Evolutionary conservation across 306 rosid species (phyloP).

Genomic region (Quercus bicolor): DNA sequence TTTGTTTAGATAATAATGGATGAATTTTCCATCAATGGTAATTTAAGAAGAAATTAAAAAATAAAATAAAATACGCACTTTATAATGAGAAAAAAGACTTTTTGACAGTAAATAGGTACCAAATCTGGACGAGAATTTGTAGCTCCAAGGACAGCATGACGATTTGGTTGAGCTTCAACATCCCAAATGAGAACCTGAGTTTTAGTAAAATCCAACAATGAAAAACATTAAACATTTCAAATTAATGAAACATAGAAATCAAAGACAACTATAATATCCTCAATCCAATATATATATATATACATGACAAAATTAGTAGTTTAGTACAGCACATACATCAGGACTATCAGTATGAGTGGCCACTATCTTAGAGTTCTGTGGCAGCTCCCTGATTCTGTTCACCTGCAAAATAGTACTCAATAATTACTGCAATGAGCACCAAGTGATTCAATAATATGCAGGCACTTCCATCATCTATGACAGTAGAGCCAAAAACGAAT

Average conservation of each 20-base stretch:
- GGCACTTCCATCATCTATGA: background rate
- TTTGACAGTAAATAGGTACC: slow-evolving; percentile 40
- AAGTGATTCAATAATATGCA: background rate
- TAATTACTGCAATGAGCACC: slow-evolving; percentile 16
- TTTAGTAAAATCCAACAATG: background rate
- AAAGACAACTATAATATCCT: background rate
- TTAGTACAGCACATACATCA: slow-evolving; percentile 56
- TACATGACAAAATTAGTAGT: background rate
- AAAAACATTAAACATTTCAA: background rate
- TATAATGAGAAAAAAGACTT: background rate
- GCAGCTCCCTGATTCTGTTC: slow-evolving; percentile 96
- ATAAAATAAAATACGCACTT: background rate
- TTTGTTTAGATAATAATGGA: background rate
- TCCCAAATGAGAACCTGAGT: slow-evolving; percentile 96
- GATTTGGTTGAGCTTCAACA: slow-evolving; percentile 93
- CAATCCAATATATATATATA: background rate
- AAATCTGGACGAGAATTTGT: slow-evolving; percentile 93
- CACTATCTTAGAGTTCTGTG: slow-evolving; percentile 84
- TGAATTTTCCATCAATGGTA: background rate
- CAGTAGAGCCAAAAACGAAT: slow-evolving; percentile 8
- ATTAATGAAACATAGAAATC: slow-evolving; percentile 17
- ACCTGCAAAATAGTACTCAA: slow-evolving; percentile 54
- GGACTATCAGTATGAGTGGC: slow-evolving; percentile 99
- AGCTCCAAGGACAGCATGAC: slow-evolving; percentile 97
- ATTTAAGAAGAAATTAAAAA: background rate